Evolutionary conservation across 495 filamentous ascomycete species (phyloP).

Genomic region (Annulohypoxylon maeteangense): DNA sequence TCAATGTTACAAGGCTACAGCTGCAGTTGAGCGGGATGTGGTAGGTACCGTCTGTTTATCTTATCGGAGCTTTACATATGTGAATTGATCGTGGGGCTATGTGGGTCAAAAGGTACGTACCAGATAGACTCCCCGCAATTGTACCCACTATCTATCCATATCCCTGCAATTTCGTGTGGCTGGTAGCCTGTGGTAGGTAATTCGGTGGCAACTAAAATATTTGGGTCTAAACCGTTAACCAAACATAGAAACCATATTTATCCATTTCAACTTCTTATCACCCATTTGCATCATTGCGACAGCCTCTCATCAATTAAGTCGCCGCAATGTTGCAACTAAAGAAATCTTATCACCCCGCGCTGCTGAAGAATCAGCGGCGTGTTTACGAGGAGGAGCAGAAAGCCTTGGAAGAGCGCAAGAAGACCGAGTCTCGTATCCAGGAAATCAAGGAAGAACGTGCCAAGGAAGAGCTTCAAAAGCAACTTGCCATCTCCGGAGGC

Average conservation of each 20-base stretch:
- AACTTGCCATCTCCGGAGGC: slow-evolving; percentile 90
- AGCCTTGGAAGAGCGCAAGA: slow-evolving; percentile 95
- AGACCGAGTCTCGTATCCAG: slow-evolving; percentile 75
- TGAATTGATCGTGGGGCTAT: slow-evolving; percentile 5
- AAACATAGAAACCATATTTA: slow-evolving; percentile 2
- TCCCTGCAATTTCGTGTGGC: neutral
- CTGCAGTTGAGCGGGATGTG: neutral
- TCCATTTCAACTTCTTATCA: slow-evolving; percentile 13
- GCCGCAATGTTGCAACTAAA: slow-evolving; percentile 92
- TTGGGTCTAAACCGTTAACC: neutral
- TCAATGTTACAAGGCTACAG: slow-evolving; percentile 1
- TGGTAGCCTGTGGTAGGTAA: slow-evolving; percentile 16
- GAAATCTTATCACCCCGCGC: slow-evolving; percentile 94
- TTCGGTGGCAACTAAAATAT: slow-evolving; percentile 12
- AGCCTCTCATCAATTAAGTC: slow-evolving; percentile 35
- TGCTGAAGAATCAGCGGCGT: slow-evolving; percentile 82
- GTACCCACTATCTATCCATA: neutral
- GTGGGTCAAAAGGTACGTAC: slow-evolving; percentile 3
- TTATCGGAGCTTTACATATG: slow-evolving; percentile 18
- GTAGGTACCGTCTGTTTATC: neutral
- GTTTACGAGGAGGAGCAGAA: slow-evolving; percentile 91
- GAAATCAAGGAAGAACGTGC: slow-evolving; percentile 94
- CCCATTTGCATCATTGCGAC: slow-evolving; percentile 8
- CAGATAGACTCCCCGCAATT: neutral
- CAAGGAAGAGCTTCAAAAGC: slow-evolving; percentile 88